Conservation (phyloP, 139 green algal species). For the Volvox reticuliferus region DNA sequence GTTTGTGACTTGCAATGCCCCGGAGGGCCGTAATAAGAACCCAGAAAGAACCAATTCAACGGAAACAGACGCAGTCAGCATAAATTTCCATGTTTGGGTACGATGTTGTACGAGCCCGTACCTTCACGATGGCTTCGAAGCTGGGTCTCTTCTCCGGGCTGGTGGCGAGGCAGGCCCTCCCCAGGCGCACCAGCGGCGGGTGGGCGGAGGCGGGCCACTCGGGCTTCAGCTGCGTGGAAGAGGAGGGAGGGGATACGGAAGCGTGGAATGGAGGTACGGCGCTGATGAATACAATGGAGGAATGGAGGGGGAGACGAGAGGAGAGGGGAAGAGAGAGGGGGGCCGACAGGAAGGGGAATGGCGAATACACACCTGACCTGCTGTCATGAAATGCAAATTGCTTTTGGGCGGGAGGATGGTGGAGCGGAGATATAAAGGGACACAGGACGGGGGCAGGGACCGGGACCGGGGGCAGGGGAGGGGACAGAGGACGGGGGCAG, state of each 20-base stretch:
- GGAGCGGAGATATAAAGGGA: too few species aligned
- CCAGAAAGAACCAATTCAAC: too few species aligned
- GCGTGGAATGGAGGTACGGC: too few species aligned
- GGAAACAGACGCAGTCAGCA: too few species aligned
- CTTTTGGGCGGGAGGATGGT: too few species aligned
- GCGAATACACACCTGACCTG: too few species aligned
- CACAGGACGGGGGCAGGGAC: too few species aligned
- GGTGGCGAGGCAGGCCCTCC: constrained; percentile 20
- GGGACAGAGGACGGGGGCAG: too few species aligned
- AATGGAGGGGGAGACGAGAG: background rate
- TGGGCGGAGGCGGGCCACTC: constrained; percentile 18
- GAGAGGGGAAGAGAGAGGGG: background rate
- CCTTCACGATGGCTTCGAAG: constrained; percentile 34
- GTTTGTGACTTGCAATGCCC: too few species aligned
- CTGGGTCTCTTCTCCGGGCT: constrained; percentile 27
- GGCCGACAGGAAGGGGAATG: background rate
- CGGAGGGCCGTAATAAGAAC: too few species aligned
- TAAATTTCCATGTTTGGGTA: background rate
- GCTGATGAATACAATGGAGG: background rate
- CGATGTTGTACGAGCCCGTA: background rate
- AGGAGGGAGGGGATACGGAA: background rate
- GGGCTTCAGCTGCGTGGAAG: constrained; percentile 31
- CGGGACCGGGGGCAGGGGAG: too few species aligned
- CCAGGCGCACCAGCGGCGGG: constrained; percentile 33
- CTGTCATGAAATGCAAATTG: too few species aligned